Evolutionary conservation across 768 basidiomycete species (phyloP).

Genomic region (Nidularia sp.): DNA sequence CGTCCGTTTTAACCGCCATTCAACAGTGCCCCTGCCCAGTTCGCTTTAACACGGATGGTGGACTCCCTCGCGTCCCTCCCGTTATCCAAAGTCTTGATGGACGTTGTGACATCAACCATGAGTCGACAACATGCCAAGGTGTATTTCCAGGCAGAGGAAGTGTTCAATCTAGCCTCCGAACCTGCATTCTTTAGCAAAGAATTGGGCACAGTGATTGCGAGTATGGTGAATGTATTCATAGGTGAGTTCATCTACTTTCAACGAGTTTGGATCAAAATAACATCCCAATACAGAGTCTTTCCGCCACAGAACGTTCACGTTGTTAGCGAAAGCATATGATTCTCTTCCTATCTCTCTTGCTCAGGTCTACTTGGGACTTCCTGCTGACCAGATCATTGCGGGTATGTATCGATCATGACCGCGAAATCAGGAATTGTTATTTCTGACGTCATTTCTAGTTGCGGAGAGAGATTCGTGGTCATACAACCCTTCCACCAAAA

Average conservation of each 20-base stretch:
- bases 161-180: slow-evolving; percentile 37
- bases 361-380: slow-evolving; percentile 52
- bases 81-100: slow-evolving; percentile 40
- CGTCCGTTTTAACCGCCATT: background rate
- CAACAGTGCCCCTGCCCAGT: slow-evolving; percentile 54
- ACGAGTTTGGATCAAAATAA: background rate
- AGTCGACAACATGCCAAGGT: slow-evolving; percentile 55
- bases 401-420: slow-evolving; percentile 19
- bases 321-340: slow-evolving; percentile 63
- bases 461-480: slow-evolving; percentile 44
- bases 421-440: background rate
- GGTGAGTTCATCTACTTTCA: slow-evolving; percentile 31
- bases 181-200: slow-evolving; percentile 41
- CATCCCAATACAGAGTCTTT: slow-evolving; percentile 44
- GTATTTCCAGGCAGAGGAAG: slow-evolving; percentile 39
- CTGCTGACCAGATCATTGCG: slow-evolving; percentile 29
- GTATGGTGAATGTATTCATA: slow-evolving; percentile 45
- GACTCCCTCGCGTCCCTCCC: slow-evolving; percentile 37
- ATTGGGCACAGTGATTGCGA: slow-evolving; percentile 38
- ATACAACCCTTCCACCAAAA: slow-evolving; percentile 41
- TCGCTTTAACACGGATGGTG: slow-evolving; percentile 54
- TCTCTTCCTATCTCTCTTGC: slow-evolving; percentile 53
- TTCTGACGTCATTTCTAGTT: slow-evolving; percentile 21
- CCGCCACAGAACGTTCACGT: slow-evolving; percentile 47
- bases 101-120: slow-evolving; percentile 45